Base-by-base conservation (phyloP, 2,329 filamentous ascomycete species). In the Nothophaeocryptopus gaeumannii region DNA sequence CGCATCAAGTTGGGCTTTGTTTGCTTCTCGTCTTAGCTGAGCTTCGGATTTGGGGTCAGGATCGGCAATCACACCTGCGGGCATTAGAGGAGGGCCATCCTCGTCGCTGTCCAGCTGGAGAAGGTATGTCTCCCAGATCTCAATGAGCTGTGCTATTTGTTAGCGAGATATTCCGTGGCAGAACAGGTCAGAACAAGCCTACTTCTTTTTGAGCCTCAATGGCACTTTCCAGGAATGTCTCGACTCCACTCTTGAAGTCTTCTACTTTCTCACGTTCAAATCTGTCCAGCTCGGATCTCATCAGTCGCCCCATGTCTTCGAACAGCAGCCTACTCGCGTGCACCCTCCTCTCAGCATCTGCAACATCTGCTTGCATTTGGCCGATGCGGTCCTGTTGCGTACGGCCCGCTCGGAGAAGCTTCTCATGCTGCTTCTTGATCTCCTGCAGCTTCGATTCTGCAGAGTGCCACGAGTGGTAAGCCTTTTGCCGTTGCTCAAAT, bases 121-220 rank as follows among this genome's bases (percentile, higher is more conserved):
- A 45, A 99, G 78, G 75, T 96, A 99, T 0, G 93, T 97, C 73
- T 99, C 93, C 93, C 93, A 99, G 55, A 97, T 85, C 72, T 99
- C 93, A 64, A 85, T 85, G 55, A 85, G 73, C 81, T 85, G 51
- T 38, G 15, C 20, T 14, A n/a, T 37, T 12, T 16, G 55, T 58
- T 7, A 60, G 61, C 3, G 20, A 26, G 20, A 26, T 26, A 7
- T 7, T 69, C 54, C 57, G 47, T 39, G 59, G 8, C 20, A 16
- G 48, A 47, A 43, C 34, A 11, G 14, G 47, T 37, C 9, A 36
- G 11, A 20, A 15, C 15, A 37, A 15, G 71, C 81, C 70, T 69
- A 93, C 92, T 85, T 99, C 93, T 73, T 99, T 99, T 74, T 99
- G 93, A 47, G 92, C 93, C 72, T 99, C 93, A 3, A 99, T 90